These are phyloP conservation scores for Saccharomycopsis sp. DNA, from an alignment of 805 yeast species.

Conservation along the genomic window DNA sequence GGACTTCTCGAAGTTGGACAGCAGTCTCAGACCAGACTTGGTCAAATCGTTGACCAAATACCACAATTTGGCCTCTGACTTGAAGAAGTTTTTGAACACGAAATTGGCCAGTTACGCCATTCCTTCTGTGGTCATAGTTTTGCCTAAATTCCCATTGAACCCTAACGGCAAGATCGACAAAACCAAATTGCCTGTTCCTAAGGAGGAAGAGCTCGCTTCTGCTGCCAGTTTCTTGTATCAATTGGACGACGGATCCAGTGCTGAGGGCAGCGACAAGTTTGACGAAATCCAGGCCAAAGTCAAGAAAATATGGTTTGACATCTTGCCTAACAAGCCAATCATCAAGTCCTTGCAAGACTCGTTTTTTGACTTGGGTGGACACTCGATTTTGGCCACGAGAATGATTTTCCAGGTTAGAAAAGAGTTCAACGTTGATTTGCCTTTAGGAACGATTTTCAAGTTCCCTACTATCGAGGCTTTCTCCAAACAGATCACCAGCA, in stretches of 20 bases:
- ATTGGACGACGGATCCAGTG: constrained; percentile 23
- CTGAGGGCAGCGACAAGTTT: constrained; percentile 46
- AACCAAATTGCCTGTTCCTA: constrained; percentile 94
- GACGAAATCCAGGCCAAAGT: constrained; percentile 60
- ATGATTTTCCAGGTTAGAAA: constrained; percentile 92
- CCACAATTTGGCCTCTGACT: constrained; percentile 69
- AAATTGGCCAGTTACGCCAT: constrained; percentile 90
- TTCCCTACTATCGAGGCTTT: constrained; percentile 79
- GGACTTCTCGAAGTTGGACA: constrained; percentile 1
- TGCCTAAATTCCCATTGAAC: constrained; percentile 80
- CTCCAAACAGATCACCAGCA: constrained; percentile 58
- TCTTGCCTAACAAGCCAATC: constrained; percentile 82
- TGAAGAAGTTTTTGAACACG: constrained; percentile 76
- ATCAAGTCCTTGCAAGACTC: constrained; percentile 72
- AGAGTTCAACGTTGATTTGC: constrained; percentile 69
- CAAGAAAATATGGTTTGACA: constrained; percentile 76
- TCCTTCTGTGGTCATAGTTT: constrained; percentile 86
- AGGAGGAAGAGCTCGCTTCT: constrained; percentile 71
- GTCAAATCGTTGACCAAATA: constrained; percentile 49
- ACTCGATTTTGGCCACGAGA: constrained; percentile 91
- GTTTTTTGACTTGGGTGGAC: constrained; percentile 97
- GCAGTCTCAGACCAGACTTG: constrained; percentile 8
- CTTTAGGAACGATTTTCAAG: constrained; percentile 84
- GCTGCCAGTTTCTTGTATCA: constrained; percentile 49
- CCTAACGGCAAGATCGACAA: constrained; percentile 98